Conservation (phyloP, 305 asterid species). For the Solanum hybrid region DNA sequence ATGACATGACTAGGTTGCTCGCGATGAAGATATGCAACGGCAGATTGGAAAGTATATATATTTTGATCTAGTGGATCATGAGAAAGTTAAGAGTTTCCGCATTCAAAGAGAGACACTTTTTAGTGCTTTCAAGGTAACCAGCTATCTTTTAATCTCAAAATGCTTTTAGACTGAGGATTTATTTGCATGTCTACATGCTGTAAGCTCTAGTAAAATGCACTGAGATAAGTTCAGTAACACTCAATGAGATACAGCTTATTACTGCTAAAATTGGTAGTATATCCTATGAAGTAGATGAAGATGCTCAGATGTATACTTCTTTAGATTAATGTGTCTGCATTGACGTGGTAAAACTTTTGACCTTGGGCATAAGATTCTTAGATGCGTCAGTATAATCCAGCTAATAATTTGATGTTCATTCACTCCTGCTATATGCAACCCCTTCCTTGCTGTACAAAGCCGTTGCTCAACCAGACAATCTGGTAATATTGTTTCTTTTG, state of each 20-base stretch:
- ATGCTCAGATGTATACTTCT: background rate
- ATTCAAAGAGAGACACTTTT: constrained; percentile 14
- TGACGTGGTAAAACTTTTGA: background rate
- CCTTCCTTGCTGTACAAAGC: background rate
- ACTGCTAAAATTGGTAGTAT: background rate
- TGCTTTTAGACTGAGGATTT: background rate
- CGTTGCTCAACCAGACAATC: background rate
- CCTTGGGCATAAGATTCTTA: background rate
- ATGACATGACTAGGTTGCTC: background rate
- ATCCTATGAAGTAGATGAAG: background rate
- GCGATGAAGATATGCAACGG: constrained; percentile 7
- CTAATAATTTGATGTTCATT: background rate
- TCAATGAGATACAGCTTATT: background rate
- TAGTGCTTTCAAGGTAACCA: constrained; percentile 14
- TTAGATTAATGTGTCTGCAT: background rate
- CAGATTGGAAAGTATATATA: constrained; percentile 18
- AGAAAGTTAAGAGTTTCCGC: constrained; percentile 17
- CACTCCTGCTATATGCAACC: background rate
- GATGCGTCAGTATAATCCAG: background rate
- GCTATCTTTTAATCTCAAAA: background rate
- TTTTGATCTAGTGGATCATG: constrained; percentile 19
- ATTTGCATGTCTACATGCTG: background rate
- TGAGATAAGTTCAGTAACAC: background rate
- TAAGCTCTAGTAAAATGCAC: background rate
- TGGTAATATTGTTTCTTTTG: background rate